These are phyloP conservation scores for Kazachstania africana DNA, from an alignment of 805 yeast species.

Conservation along the genomic window DNA sequence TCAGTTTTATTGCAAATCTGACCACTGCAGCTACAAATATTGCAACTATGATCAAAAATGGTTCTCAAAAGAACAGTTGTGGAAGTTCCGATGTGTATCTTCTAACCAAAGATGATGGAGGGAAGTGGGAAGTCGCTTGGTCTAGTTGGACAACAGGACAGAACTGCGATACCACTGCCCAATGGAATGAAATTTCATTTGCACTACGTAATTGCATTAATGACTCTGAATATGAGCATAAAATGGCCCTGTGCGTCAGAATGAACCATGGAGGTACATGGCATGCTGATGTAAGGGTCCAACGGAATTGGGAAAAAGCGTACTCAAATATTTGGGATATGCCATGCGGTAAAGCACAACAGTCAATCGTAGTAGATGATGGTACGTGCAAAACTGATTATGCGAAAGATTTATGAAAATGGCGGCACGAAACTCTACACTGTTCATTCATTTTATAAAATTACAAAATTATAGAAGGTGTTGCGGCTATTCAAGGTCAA, in stretches of 20 bases:
- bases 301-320: slow-evolving; percentile 1
- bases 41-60: neutral
- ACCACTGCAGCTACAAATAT: neutral
- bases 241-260: slow-evolving; percentile 3
- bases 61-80: slow-evolving; percentile 1
- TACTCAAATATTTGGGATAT: slow-evolving; percentile 3
- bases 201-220: neutral
- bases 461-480: too few species aligned
- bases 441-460: too few species aligned
- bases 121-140: slow-evolving; percentile 4
- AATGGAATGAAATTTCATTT: slow-evolving; percentile 1
- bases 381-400: too few species aligned
- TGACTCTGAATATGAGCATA: slow-evolving; percentile 2
- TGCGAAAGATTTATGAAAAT: too few species aligned
- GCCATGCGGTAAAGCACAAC: neutral
- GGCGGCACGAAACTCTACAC: too few species aligned
- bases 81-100: slow-evolving; percentile 2
- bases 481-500: too few species aligned
- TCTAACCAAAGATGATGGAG: slow-evolving; percentile 2
- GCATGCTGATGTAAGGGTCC: slow-evolving; percentile 3
- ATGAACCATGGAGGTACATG: slow-evolving; percentile 3
- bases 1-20: neutral
- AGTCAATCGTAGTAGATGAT: neutral
- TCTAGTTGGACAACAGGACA: slow-evolving; percentile 2
- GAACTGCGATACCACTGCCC: slow-evolving; percentile 5